Conservation (phyloP, 495 filamentous ascomycete species). For the Penicillium canariense region DNA sequence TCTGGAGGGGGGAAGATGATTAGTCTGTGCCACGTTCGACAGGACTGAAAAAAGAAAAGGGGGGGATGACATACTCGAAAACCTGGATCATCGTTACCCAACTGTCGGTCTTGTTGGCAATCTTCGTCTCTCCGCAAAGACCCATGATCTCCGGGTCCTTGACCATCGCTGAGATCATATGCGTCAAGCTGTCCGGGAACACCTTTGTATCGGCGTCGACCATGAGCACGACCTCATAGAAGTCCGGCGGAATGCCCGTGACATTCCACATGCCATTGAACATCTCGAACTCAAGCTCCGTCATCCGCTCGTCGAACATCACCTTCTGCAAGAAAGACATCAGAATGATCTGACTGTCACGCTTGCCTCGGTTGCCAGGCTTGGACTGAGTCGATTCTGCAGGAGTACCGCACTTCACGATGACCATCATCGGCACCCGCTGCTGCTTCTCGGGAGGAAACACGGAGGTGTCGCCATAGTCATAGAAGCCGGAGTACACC, state of each 20-base stretch:
- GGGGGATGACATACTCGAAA: conserved; percentile 64
- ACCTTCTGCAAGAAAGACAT: conserved; percentile 99
- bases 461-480: conserved; percentile 79
- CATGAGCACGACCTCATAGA: conserved; percentile 96
- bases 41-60: not conserved
- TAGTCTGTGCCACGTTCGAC: conserved; percentile 9
- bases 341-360: conserved; percentile 96
- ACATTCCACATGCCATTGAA: conserved; percentile 99
- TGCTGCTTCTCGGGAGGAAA: conserved; percentile 88
- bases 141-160: conserved; percentile 99
- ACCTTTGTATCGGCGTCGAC: conserved; percentile 99
- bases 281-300: conserved; percentile 99
- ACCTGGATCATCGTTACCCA: conserved; percentile 99
- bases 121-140: conserved; percentile 98
- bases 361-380: conserved; percentile 95
- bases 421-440: conserved; percentile 97
- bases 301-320: conserved; percentile 99
- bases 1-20: conserved; percentile 22
- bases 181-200: conserved; percentile 95
- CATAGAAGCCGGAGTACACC: conserved; percentile 96
- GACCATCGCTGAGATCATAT: conserved; percentile 99
- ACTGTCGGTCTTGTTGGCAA: conserved; percentile 91
- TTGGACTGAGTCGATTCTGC: conserved; percentile 78
- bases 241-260: conserved; percentile 96
- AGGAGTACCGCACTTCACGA: conserved; percentile 94